These are phyloP conservation scores for Micromonas commoda DNA, from an alignment of 139 green algal genomes.

Conservation along the genomic window DNA sequence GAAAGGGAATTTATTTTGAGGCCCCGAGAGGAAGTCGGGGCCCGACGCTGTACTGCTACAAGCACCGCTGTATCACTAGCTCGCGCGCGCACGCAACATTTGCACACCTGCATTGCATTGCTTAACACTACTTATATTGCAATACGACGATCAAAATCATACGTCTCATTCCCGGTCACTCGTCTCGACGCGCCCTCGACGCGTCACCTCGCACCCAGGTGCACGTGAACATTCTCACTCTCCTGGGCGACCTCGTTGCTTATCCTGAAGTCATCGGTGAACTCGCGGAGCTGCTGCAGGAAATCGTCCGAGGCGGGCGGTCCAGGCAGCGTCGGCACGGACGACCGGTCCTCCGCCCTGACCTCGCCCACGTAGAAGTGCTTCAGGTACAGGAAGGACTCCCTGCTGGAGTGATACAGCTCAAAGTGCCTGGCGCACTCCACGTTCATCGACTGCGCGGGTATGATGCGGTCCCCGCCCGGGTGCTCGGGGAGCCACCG, in stretches of 20 bases:
- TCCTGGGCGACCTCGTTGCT: neutral
- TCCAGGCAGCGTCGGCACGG: conserved; percentile 19
- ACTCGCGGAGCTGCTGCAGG: conserved; percentile 51
- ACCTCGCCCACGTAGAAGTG: conserved; percentile 63
- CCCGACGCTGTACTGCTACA: too few species aligned
- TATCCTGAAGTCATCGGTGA: conserved; percentile 43
- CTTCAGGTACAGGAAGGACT: conserved; percentile 64
- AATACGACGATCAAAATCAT: too few species aligned
- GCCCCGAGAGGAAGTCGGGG: too few species aligned
- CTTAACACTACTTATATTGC: too few species aligned
- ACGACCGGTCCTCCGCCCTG: conserved; percentile 33
- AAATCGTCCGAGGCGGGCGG: conserved; percentile 44
- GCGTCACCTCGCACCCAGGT: too few species aligned
- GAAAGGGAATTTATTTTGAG: conserved; percentile 2
- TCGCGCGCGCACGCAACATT: too few species aligned
- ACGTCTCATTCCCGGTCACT: too few species aligned
- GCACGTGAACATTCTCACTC: neutral
- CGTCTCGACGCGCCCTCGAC: too few species aligned
- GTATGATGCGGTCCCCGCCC: conserved; percentile 61
- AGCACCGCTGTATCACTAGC: too few species aligned
- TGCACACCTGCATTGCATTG: too few species aligned
- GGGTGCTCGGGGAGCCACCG: conserved; percentile 66
- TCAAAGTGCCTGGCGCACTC: conserved; percentile 37
- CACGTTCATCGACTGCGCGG: conserved; percentile 53
- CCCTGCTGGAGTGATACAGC: conserved; percentile 53